Percentiles rank a stretch among this genome's conserved stretches.
phyloP scores from a whole-genome alignment of 192 early-diverging fungal genomes.

The Powellomyces hirtus region DNA sequence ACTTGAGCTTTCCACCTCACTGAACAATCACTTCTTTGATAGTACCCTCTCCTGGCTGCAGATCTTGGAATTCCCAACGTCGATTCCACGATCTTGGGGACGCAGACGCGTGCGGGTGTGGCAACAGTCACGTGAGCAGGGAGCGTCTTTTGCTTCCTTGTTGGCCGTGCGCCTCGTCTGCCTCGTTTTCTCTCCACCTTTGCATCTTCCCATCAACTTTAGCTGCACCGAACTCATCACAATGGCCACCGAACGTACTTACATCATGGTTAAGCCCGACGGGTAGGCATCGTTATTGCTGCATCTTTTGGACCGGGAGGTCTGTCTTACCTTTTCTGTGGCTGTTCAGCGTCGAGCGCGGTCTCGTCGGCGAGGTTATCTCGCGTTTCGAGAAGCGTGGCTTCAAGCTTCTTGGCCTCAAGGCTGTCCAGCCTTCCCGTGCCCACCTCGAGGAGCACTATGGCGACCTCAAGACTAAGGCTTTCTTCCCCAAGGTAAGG shows the following conservation, averaged over 20 bases:
- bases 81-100: too few species aligned
- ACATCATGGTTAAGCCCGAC: slow-evolving; percentile 47
- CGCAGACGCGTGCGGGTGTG: too few species aligned
- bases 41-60: too few species aligned
- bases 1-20: too few species aligned
- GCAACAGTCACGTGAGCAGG: too few species aligned
- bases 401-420: slow-evolving; percentile 83
- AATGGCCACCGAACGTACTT: slow-evolving; percentile 31
- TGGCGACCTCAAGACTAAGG: slow-evolving; percentile 75
- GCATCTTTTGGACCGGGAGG: background rate
- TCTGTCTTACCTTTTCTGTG: background rate
- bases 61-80: too few species aligned
- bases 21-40: too few species aligned
- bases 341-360: slow-evolving; percentile 42
- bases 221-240: background rate
- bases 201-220: background rate
- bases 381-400: slow-evolving; percentile 90
- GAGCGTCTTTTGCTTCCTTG: too few species aligned
- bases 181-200: too few species aligned
- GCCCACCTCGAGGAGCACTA: slow-evolving; percentile 76
- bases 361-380: slow-evolving; percentile 91
- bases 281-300: too few species aligned
- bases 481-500: slow-evolving; percentile 88
- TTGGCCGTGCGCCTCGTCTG: too few species aligned
- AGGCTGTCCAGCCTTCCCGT: slow-evolving; percentile 64